Evolutionary conservation across 2,329 filamentous ascomycete genomes (phyloP), one percentile per base, ranked within the genome.

Genomic region (Aureobasidium sp.): DNA sequence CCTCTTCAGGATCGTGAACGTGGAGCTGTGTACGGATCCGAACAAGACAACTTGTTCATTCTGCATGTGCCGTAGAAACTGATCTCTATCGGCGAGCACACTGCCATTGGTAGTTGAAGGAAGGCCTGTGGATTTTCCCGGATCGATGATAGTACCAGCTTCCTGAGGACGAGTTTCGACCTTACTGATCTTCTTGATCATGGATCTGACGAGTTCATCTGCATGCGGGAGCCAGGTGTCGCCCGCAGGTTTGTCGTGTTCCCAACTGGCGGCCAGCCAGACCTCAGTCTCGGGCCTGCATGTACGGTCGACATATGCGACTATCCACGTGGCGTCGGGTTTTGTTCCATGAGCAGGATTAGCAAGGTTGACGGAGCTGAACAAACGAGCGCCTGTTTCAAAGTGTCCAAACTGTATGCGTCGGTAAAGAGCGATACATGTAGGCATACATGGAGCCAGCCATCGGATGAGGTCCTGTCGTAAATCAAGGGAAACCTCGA

Each of bases 271-370:
- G 69, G 85, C 88, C 1, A 88, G 67, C 80, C 82, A 88, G 31
- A 84, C 74, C 63, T 88, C 81, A 0, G 86, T 88, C 68, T 87
- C 85, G 0, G 82, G 83, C 0, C 79, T 77, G 58, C 77, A 77
- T 4, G 79, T 79, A 21, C 85, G 76, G 69, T 89, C 86, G 6
- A 86, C 68, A 67, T 84, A 87, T 0, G 81, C 82, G 0, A 80
- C 78, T 67, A 87, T 84, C 67, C 72, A 74, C 6, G 60, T 59
- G 19, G 13, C 10, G 13, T 21, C 13, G 1, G 49, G 46, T 4
- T 55, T 42, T 29, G 51, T 15, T 40, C 15, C 31, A 21, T 38
- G 43, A 10, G 8, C 21, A 21, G 49, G 21, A 8, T n/a, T 21
- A n/a, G 23, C n/a, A 59, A 17, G 58, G 46, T 45, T 27, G 70